phyloP scores from a whole-genome alignment of 2,329 filamentous ascomycete genomes.

The Drechslerella coelobrocha region DNA sequence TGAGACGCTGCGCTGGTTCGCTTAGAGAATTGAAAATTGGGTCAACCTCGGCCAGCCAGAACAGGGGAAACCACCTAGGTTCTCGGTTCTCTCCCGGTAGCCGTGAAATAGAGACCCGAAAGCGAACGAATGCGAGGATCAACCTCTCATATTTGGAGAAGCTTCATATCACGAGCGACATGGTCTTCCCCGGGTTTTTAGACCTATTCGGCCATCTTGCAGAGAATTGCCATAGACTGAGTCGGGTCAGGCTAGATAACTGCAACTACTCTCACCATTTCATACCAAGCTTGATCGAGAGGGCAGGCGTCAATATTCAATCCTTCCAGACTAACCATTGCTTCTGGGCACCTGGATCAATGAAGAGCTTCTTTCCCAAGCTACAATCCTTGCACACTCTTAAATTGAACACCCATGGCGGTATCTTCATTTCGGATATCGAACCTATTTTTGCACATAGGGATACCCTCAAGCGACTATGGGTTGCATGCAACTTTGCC shows the following conservation, averaged over 20 bases:
- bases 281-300: neutral
- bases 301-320: constrained; percentile 6
- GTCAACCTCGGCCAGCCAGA: neutral
- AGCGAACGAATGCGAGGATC: constrained; percentile 9
- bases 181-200: constrained; percentile 4
- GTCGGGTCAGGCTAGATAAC: constrained; percentile 12
- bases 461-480: constrained; percentile 16
- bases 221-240: constrained; percentile 17
- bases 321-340: constrained; percentile 7
- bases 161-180: constrained; percentile 9
- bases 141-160: constrained; percentile 15
- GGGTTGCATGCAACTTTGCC: constrained; percentile 20
- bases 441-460: constrained; percentile 10
- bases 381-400: constrained; percentile 13
- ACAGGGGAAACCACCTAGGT: neutral
- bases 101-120: constrained; percentile 8
- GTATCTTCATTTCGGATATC: constrained; percentile 14
- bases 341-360: neutral
- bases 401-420: neutral
- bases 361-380: neutral
- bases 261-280: constrained; percentile 7
- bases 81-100: constrained; percentile 8
- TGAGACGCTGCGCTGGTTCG: constrained; percentile 14
- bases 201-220: constrained; percentile 18
- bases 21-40: constrained; percentile 22